Percentiles rank a stretch among this genome's conserved stretches.
Conservation (phyloP, 768 basidiomycete species). For the Pleurotus ostreatus region DNA sequence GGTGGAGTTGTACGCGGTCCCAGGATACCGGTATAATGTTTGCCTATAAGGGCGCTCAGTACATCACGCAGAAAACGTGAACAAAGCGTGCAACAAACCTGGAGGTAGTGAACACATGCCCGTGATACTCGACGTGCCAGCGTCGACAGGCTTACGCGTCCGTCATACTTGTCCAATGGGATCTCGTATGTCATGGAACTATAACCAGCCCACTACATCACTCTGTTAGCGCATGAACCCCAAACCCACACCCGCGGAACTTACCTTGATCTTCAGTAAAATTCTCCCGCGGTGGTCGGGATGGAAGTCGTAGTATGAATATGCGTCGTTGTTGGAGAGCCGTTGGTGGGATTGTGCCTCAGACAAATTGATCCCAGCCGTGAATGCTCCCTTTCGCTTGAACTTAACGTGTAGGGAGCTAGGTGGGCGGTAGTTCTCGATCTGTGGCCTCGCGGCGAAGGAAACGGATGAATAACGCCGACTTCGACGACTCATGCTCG, state of each 20-base stretch:
- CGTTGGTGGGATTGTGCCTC: slow-evolving; percentile 66
- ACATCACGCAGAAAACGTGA: slow-evolving; percentile 5
- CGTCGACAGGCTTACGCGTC: slow-evolving; percentile 61
- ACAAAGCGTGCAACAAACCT: slow-evolving; percentile 36
- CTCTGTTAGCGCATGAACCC: neutral
- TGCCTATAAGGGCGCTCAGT: slow-evolving; percentile 35
- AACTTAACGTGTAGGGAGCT: slow-evolving; percentile 60
- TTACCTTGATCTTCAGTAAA: slow-evolving; percentile 57
- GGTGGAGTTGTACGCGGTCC: slow-evolving; percentile 66
- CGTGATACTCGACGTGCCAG: slow-evolving; percentile 66
- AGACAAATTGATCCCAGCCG: slow-evolving; percentile 59
- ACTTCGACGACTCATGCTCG: slow-evolving; percentile 30
- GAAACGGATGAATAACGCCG: slow-evolving; percentile 53
- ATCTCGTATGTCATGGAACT: slow-evolving; percentile 70
- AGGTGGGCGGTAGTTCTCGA: slow-evolving; percentile 43
- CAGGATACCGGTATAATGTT: slow-evolving; percentile 67
- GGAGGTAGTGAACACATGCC: slow-evolving; percentile 71
- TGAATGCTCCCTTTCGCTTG: slow-evolving; percentile 66
- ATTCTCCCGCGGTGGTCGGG: slow-evolving; percentile 59
- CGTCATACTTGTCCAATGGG: slow-evolving; percentile 63
- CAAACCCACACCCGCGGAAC: slow-evolving; percentile 15
- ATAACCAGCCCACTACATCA: slow-evolving; percentile 64
- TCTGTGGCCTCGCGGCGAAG: slow-evolving; percentile 32
- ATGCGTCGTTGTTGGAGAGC: slow-evolving; percentile 59
- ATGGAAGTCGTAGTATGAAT: slow-evolving; percentile 59